phyloP scores from a whole-genome alignment of 2,329 filamentous ascomycete species.

The Nectriaceae sp. region DNA sequence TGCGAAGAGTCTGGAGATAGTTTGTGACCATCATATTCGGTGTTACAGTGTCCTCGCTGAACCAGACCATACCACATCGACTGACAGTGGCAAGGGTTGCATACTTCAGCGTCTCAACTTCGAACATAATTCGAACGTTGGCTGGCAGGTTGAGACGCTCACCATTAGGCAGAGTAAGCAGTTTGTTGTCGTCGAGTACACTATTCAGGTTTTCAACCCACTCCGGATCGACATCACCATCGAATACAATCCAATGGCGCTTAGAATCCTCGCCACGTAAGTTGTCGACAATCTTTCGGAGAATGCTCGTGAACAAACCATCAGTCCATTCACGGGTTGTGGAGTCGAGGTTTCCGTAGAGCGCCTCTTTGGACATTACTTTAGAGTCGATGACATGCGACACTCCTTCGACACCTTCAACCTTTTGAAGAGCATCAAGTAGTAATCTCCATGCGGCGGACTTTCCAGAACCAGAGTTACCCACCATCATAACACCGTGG shows the following conservation, averaged over 20 bases:
- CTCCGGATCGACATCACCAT: constrained; percentile 97
- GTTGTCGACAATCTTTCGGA: constrained; percentile 98
- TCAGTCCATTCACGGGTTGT: constrained; percentile 99
- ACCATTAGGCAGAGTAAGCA: constrained; percentile 94
- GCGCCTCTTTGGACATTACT: constrained; percentile 98
- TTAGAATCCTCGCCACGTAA: constrained; percentile 95
- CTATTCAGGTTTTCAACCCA: constrained; percentile 99
- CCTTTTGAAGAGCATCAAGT: constrained; percentile 85
- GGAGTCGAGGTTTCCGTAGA: constrained; percentile 94
- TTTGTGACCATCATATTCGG: constrained; percentile 90
- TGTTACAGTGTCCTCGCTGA: constrained; percentile 96
- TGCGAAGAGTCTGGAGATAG: constrained; percentile 82
- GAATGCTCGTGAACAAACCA: constrained; percentile 94
- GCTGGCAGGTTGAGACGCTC: constrained; percentile 92
- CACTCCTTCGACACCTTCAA: constrained; percentile 90
- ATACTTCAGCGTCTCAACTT: constrained; percentile 97
- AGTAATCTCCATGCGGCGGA: constrained; percentile 93
- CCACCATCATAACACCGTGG: constrained; percentile 99
- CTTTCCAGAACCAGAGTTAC: constrained; percentile 96
- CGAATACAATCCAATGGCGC: constrained; percentile 98
- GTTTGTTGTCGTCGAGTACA: constrained; percentile 98
- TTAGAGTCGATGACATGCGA: constrained; percentile 98
- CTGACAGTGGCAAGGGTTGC: constrained; percentile 97
- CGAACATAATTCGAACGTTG: constrained; percentile 99
- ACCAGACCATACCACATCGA: constrained; percentile 99